These are phyloP conservation scores for Aquilaria agallochum DNA, from an alignment of 441 rosid genomes.

Conservation along the genomic window DNA sequence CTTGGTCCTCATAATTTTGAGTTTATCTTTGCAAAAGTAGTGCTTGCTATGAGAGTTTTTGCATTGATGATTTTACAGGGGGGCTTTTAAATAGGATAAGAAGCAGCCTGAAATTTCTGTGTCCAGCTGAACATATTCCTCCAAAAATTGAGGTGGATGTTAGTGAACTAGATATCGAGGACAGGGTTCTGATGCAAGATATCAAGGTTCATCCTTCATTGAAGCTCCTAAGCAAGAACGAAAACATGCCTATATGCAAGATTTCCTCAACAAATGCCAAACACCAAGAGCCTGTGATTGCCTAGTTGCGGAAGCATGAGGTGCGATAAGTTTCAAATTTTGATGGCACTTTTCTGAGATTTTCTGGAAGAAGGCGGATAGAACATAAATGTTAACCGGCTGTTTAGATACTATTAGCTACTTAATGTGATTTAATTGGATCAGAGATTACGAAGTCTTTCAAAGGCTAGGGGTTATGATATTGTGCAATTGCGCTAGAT, in stretches of 20 bases:
- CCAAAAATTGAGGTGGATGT: constrained; percentile 82
- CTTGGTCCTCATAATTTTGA: too few relatives aligned
- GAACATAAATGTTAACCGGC: too few relatives aligned
- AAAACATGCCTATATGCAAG: constrained; percentile 73
- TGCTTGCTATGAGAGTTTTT: too few relatives aligned
- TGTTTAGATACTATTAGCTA: too few relatives aligned
- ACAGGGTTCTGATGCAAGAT: constrained; percentile 56
- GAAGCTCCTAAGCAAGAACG: constrained; percentile 77
- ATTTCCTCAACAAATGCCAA: constrained; percentile 38
- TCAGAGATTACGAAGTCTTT: too few relatives aligned
- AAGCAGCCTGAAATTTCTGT: constrained; percentile 42
- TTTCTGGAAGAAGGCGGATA: too few relatives aligned
- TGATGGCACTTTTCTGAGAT: not conserved
- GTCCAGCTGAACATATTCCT: constrained; percentile 78
- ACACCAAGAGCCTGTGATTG: constrained; percentile 24
- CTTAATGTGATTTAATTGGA: too few relatives aligned
- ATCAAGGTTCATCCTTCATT: constrained; percentile 59
- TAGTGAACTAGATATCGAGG: constrained; percentile 76
- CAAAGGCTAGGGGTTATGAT: too few relatives aligned
- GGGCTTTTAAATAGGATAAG: constrained; percentile 55
- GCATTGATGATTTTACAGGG: constrained; percentile 40
- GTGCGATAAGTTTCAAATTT: constrained; percentile 4
- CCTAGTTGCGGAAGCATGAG: constrained; percentile 21
- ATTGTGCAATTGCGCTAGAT: too few relatives aligned
- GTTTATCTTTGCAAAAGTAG: too few relatives aligned